Evolutionary conservation across 352 stramenopile genomes (phyloP).

Genomic region (Pythium dissotocum): DNA sequence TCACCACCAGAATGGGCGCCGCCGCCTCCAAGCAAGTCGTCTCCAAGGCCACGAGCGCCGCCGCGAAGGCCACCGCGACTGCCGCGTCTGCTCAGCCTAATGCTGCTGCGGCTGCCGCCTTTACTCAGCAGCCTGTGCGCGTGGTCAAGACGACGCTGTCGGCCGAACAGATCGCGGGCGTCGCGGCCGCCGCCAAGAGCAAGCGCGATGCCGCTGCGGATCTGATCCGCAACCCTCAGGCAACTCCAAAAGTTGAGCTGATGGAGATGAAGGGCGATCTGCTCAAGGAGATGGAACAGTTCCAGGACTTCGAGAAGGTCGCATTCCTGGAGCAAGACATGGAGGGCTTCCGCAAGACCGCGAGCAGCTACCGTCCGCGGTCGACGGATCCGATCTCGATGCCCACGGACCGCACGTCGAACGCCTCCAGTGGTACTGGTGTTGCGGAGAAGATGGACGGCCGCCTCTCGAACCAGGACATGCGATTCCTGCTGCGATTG

Average conservation of each 20-base stretch:
- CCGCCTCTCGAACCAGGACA: conserved; percentile 52
- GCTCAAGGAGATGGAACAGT: conserved; percentile 46
- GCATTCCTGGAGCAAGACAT: conserved; percentile 45
- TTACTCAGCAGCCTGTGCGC: conserved; percentile 4
- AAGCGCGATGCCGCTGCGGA: conserved; percentile 9
- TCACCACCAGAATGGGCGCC: conserved; percentile 31
- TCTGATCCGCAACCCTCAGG: conserved; percentile 17
- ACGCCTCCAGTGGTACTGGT: conserved; percentile 40
- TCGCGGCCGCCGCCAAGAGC: conserved; percentile 3
- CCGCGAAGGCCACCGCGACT: conserved; percentile 9
- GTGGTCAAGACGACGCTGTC: conserved; percentile 23
- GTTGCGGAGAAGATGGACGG: conserved; percentile 39
- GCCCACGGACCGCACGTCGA: conserved; percentile 54
- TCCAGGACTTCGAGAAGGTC: conserved; percentile 62
- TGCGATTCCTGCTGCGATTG: conserved; percentile 59
- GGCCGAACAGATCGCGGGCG: conserved; percentile 13
- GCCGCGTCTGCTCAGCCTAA: neutral
- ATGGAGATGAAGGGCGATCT: conserved; percentile 62
- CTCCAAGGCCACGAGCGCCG: conserved; percentile 13
- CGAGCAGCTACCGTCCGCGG: conserved; percentile 57
- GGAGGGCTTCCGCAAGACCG: conserved; percentile 55
- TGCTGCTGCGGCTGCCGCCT: neutral
- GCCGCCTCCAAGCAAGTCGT: conserved; percentile 23
- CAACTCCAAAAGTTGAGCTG: conserved; percentile 30
- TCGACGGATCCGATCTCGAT: conserved; percentile 45